Conservation (phyloP, 768 basidiomycete species). For the Boletus reticuloceps region DNA sequence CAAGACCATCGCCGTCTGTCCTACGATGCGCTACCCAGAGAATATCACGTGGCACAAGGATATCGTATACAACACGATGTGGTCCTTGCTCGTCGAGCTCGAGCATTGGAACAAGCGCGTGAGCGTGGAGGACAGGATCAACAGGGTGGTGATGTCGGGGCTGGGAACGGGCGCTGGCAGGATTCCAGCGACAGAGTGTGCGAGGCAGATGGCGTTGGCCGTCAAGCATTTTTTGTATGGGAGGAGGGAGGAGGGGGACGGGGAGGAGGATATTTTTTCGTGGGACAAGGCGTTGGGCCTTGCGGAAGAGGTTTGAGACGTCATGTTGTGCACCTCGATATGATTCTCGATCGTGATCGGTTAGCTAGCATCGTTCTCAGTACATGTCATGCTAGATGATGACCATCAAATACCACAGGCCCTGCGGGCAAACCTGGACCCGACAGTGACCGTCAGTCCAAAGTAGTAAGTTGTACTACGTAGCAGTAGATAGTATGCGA, state of each 20-base stretch:
- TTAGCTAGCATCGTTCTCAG: too few species aligned
- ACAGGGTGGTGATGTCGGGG: constrained; percentile 3
- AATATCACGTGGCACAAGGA: constrained; percentile 31
- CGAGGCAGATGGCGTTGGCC: constrained; percentile 6
- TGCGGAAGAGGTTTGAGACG: neutral
- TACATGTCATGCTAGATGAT: too few species aligned
- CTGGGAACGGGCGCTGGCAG: neutral
- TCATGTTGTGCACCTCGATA: too few species aligned
- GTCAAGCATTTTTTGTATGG: constrained; percentile 3
- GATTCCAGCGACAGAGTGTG: neutral
- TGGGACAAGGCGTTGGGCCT: constrained; percentile 1
- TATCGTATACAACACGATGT: constrained; percentile 35
- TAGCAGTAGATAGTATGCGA: too few species aligned
- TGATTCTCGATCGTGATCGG: too few species aligned
- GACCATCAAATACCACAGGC: too few species aligned
- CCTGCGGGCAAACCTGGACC: too few species aligned
- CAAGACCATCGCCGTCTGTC: constrained; percentile 27
- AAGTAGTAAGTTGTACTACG: too few species aligned
- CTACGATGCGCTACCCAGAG: constrained; percentile 33
- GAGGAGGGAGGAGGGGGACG: neutral
- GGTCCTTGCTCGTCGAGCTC: constrained; percentile 28
- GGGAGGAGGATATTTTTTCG: neutral
- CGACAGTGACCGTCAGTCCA: too few species aligned
- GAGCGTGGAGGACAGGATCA: constrained; percentile 3
- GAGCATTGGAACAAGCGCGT: constrained; percentile 22